Percentiles rank a stretch among this genome's conserved stretches.
Conservation (phyloP, 2,329 filamentous ascomycete species). For the Ophiostoma novo-ulmi region DNA sequence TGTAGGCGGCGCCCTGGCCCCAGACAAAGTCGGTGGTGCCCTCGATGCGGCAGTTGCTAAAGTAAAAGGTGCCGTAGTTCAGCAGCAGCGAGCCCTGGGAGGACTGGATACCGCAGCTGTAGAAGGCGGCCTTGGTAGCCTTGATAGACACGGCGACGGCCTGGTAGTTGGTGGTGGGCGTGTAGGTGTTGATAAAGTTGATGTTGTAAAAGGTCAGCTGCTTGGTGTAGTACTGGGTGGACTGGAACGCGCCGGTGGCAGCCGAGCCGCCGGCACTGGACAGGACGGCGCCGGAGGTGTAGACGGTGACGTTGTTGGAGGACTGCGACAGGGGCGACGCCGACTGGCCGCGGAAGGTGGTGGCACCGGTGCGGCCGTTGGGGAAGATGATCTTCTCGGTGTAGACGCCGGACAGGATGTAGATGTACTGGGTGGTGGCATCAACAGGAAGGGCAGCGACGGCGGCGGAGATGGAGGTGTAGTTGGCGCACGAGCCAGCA, state of each 20-base stretch:
- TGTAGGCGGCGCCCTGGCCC: constrained; percentile 24
- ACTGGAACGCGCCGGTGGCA: constrained; percentile 41
- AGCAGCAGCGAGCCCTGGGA: constrained; percentile 34
- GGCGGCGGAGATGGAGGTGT: constrained; percentile 40
- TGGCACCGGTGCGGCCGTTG: constrained; percentile 37
- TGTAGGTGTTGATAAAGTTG: constrained; percentile 37
- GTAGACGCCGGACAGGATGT: constrained; percentile 39
- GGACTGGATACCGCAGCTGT: constrained; percentile 32
- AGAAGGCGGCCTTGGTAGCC: constrained; percentile 30
- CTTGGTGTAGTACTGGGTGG: constrained; percentile 39
- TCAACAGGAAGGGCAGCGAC: constrained; percentile 42
- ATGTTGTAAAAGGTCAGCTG: constrained; percentile 50
- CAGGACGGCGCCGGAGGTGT: constrained; percentile 36
- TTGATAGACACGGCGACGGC: constrained; percentile 35
- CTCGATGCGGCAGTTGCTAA: constrained; percentile 34
- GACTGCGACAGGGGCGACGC: constrained; percentile 35
- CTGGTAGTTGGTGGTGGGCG: constrained; percentile 27
- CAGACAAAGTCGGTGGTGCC: constrained; percentile 31
- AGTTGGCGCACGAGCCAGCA: constrained; percentile 30
- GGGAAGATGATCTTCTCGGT: constrained; percentile 38
- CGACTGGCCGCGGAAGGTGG: constrained; percentile 36
- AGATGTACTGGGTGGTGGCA: constrained; percentile 38
- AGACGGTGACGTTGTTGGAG: constrained; percentile 36
- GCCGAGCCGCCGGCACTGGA: constrained; percentile 41
- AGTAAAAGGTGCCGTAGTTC: constrained; percentile 34